Conservation (phyloP, 352 stramenopile species). For the Phytopythium litorale region DNA sequence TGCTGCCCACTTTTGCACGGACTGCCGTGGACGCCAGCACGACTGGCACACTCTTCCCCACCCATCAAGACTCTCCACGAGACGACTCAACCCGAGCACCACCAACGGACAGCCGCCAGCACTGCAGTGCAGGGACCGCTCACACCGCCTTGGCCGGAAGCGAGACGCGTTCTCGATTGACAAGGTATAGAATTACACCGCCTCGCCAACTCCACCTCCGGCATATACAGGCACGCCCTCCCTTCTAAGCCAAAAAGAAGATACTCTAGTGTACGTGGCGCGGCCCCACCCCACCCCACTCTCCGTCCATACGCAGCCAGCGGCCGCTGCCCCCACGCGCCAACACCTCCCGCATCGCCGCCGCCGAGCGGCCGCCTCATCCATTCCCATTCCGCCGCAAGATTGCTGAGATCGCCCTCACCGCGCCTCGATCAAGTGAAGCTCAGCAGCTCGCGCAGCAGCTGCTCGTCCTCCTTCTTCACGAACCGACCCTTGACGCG, state of each 20-base stretch:
- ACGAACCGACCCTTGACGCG: conserved; percentile 98
- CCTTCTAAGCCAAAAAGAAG: conserved; percentile 3
- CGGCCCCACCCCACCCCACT: background rate
- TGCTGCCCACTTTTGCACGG: too few relatives aligned
- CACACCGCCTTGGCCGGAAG: too few relatives aligned
- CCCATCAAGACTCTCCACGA: too few relatives aligned
- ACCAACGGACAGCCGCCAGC: too few relatives aligned
- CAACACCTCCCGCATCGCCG: too few relatives aligned
- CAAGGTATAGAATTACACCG: conserved; percentile 4
- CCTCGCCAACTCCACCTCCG: conserved; percentile 3
- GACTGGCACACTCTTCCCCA: too few relatives aligned
- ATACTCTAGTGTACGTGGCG: conserved; percentile 9
- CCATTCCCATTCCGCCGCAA: too few relatives aligned
- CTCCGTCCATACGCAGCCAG: background rate
- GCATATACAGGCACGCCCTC: conserved; percentile 3
- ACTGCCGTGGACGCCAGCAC: too few relatives aligned
- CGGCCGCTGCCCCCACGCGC: too few relatives aligned
- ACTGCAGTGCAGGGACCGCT: too few relatives aligned
- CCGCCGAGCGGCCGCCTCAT: background rate
- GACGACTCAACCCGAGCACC: too few relatives aligned
- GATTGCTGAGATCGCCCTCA: too few relatives aligned
- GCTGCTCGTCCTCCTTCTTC: conserved; percentile 97
- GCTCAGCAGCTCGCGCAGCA: conserved; percentile 81
- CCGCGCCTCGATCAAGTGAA: conserved; percentile 26
- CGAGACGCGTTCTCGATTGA: background rate